phyloP scores from a whole-genome alignment of 768 basidiomycete species.

The Lactarius evosmus region DNA sequence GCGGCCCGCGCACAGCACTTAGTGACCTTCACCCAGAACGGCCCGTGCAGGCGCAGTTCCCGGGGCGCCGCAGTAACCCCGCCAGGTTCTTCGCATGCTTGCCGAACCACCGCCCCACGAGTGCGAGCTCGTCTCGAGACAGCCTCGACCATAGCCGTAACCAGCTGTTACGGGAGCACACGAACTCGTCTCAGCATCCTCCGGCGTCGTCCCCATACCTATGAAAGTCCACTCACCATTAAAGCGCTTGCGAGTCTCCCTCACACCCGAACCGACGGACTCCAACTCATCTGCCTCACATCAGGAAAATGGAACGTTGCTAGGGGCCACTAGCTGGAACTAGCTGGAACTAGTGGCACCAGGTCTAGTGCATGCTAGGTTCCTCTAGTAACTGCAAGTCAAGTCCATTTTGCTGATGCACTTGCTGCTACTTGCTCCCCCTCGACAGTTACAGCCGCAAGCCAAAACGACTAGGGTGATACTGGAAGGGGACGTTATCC shows the following conservation, averaged over 20 bases:
- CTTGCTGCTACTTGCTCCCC: conserved; percentile 8
- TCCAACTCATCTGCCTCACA: conserved; percentile 26
- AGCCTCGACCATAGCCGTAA: conserved; percentile 19
- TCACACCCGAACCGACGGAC: conserved; percentile 23
- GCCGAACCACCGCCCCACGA: conserved; percentile 35
- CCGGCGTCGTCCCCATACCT: conserved; percentile 9
- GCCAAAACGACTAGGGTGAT: neutral
- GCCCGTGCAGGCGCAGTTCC: conserved; percentile 74
- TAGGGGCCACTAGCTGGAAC: too few relatives aligned
- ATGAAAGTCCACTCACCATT: conserved; percentile 32
- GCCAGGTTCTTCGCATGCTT: conserved; percentile 53
- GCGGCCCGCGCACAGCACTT: conserved; percentile 66
- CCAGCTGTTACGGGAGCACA: neutral
- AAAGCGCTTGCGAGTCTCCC: conserved; percentile 24
- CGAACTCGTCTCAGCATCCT: conserved; percentile 8
- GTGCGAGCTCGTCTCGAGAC: conserved; percentile 24
- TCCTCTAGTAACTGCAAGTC: too few relatives aligned
- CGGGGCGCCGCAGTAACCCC: conserved; percentile 57
- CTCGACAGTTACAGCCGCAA: neutral
- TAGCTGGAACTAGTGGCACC: too few relatives aligned
- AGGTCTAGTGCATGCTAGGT: too few relatives aligned
- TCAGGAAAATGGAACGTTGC: too few relatives aligned
- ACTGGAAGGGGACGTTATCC: conserved; percentile 22
- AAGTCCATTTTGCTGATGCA: too few relatives aligned
- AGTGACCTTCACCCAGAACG: conserved; percentile 80